Conservation (phyloP, 805 yeast genomes). For the Lachancea quebecensis region DNA sequence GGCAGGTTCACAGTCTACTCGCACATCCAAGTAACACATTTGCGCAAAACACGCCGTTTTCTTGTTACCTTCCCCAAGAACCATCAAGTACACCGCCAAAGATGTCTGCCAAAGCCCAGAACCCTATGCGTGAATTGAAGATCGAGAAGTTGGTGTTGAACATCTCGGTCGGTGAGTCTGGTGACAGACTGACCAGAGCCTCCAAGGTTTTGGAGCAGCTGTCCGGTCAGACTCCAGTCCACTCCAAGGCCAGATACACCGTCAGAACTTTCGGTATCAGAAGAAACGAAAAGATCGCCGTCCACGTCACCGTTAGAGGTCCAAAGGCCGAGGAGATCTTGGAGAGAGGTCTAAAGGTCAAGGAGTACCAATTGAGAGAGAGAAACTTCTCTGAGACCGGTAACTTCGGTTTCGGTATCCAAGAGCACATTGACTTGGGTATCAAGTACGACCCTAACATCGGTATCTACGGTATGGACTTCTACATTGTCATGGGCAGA, state of each 20-base stretch:
- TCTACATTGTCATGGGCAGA: constrained; percentile 99
- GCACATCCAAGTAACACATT: not conserved
- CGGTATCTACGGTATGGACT: constrained; percentile 99
- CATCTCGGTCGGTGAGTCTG: constrained; percentile 99
- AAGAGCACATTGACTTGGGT: constrained; percentile 99
- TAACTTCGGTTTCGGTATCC: constrained; percentile 99
- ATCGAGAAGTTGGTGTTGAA: constrained; percentile 99
- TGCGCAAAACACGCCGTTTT: not conserved
- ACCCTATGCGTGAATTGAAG: constrained; percentile 98
- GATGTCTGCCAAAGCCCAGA: constrained; percentile 59
- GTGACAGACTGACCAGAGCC: constrained; percentile 99
- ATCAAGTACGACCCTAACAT: constrained; percentile 99
- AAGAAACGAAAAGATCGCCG: constrained; percentile 99
- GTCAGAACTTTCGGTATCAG: constrained; percentile 99
- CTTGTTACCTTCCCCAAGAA: not conserved
- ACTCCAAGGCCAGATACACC: constrained; percentile 99
- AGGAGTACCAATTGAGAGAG: constrained; percentile 93
- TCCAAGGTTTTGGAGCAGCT: constrained; percentile 99
- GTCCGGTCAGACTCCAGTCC: constrained; percentile 99
- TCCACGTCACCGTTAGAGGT: constrained; percentile 99
- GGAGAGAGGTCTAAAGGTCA: constrained; percentile 99
- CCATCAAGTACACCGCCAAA: constrained; percentile 14
- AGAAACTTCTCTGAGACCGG: constrained; percentile 98
- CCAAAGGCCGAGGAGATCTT: constrained; percentile 99
- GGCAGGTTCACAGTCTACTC: not conserved